A percentile compares a stretch with the other conserved stretches of the same genome.
phyloP scores from a whole-genome alignment of 2,329 filamentous ascomycete species.

The Pseudocercospora cruenta region DNA sequence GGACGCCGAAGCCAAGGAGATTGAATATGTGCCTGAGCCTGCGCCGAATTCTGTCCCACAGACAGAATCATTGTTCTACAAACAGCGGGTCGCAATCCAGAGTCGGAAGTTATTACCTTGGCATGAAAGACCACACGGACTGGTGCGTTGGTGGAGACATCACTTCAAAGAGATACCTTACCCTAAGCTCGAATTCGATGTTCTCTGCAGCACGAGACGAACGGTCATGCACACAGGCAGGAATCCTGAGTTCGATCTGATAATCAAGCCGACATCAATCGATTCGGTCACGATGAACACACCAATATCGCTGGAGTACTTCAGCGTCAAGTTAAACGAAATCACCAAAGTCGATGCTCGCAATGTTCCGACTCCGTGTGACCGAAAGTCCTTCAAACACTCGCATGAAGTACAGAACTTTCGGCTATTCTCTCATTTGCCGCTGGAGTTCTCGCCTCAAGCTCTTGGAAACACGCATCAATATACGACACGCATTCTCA shows the following conservation, averaged over 20 bases:
- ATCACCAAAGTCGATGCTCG: neutral
- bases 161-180: neutral
- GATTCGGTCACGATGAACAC: neutral
- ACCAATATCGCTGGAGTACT: neutral
- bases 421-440: too few species aligned
- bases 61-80: neutral
- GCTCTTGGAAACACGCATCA: too few species aligned
- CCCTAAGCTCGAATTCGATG: neutral
- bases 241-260: neutral
- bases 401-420: too few species aligned
- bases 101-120: neutral
- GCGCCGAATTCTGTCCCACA: neutral
- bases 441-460: too few species aligned
- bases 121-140: neutral
- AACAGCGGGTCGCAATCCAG: neutral
- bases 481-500: too few species aligned
- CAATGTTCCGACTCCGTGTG: neutral
- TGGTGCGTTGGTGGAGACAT: neutral
- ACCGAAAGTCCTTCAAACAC: neutral
- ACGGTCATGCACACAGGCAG: neutral
- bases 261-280: neutral
- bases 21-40: neutral
- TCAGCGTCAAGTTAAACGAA: neutral
- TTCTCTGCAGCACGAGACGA: neutral
- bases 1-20: neutral